These are phyloP conservation scores for Pseudocercospora macadamiae DNA, from an alignment of 2,329 filamentous ascomycete genomes.

Conservation along the genomic window DNA sequence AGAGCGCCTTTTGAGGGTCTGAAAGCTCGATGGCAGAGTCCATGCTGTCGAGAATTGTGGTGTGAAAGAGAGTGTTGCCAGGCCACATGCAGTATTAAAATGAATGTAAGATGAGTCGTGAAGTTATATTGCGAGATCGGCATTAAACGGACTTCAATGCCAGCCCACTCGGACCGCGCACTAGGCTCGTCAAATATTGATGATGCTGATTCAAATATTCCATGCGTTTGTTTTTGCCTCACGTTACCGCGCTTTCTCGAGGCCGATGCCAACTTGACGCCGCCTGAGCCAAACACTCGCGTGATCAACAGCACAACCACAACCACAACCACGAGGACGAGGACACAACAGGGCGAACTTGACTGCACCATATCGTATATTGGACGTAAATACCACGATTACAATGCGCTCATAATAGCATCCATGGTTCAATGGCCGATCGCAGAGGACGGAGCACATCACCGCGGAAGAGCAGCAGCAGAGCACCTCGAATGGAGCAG, in stretches of 20 bases:
- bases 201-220: too few species aligned
- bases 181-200: too few species aligned
- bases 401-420: constrained; percentile 21
- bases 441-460: constrained; percentile 36
- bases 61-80: background rate
- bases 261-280: background rate
- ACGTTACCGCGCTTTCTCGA: background rate
- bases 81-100: too few species aligned
- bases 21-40: constrained; percentile 87
- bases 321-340: background rate
- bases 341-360: background rate
- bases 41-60: constrained; percentile 57
- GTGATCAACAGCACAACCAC: constrained; percentile 4
- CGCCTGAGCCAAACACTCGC: constrained; percentile 9
- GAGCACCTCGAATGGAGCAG: constrained; percentile 20
- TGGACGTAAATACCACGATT: too few species aligned
- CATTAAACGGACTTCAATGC: too few species aligned
- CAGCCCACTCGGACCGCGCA: too few species aligned
- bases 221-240: too few species aligned
- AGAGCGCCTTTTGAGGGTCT: constrained; percentile 81
- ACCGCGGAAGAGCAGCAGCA: constrained; percentile 27
- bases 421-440: constrained; percentile 26
- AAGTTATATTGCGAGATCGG: too few species aligned
- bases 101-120: too few species aligned
- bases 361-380: too few species aligned